A percentile compares a stretch with the other conserved stretches of the same genome.
Conservation (phyloP, 352 stramenopile genomes). For the Achlya hypogyna region DNA sequence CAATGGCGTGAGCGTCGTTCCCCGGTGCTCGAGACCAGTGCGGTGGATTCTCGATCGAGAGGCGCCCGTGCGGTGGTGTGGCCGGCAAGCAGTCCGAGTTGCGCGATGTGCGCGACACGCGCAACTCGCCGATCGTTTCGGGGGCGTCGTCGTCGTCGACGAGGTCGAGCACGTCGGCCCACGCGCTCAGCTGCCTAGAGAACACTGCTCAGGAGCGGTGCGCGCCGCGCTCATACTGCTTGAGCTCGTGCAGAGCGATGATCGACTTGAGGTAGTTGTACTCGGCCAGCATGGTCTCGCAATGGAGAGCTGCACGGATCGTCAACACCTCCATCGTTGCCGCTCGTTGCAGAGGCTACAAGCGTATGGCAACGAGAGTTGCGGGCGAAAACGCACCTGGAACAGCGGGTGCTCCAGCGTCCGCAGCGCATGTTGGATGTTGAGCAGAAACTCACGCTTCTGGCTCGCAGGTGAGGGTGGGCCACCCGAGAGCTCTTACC, state of each 20-base stretch:
- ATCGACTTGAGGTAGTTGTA: conserved; percentile 12
- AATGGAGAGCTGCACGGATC: not conserved
- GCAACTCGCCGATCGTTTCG: not conserved
- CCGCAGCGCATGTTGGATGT: not conserved
- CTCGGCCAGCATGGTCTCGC: not conserved
- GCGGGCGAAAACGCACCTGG: not conserved
- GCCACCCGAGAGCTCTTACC: too few relatives aligned
- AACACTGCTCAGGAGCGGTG: not conserved
- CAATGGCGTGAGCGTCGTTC: not conserved
- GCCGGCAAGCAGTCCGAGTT: not conserved
- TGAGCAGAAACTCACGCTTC: not conserved
- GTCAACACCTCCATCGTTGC: not conserved
- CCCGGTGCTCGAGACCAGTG: too few relatives aligned
- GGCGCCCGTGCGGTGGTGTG: not conserved
- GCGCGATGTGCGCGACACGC: not conserved
- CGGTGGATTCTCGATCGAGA: not conserved
- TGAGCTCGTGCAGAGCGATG: conserved; percentile 3
- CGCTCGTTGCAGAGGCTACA: not conserved
- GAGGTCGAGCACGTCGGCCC: not conserved
- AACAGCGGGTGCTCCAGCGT: conserved; percentile 6
- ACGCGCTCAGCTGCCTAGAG: not conserved
- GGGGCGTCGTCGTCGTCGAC: not conserved
- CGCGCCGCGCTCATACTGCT: not conserved
- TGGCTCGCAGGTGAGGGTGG: too few relatives aligned
- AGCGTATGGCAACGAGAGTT: not conserved